phyloP scores from a whole-genome alignment of 2,329 filamentous ascomycete genomes.

The Aspergillus phoenicis region DNA sequence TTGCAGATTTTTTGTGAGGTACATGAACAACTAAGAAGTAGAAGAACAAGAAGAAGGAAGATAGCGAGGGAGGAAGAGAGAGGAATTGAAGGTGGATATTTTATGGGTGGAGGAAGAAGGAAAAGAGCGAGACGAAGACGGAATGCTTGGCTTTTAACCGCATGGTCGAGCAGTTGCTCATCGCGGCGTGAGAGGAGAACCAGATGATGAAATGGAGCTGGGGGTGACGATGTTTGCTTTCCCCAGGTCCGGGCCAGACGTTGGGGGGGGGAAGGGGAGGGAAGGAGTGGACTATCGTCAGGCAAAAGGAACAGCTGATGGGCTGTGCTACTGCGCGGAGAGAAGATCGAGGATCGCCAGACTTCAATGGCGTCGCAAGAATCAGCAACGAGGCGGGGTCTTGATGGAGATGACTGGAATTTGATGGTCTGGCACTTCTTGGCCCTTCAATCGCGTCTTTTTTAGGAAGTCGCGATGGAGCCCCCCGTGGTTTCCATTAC shows the following conservation, averaged over 20 bases:
- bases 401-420: slow-evolving; percentile 8
- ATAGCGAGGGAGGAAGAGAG: slow-evolving; percentile 4
- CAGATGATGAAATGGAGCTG: background rate
- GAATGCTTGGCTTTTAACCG: slow-evolving; percentile 12
- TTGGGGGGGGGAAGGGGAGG: background rate
- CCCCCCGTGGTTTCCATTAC: slow-evolving; percentile 25
- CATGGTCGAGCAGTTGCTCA: slow-evolving; percentile 9
- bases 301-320: slow-evolving; percentile 12
- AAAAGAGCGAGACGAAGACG: background rate
- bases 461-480: slow-evolving; percentile 16
- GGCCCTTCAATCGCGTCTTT: slow-evolving; percentile 14
- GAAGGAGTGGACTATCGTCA: background rate
- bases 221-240: slow-evolving; percentile 18
- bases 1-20: background rate
- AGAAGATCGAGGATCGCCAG: no score
- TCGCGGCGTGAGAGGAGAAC: background rate
- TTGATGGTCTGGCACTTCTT: slow-evolving; percentile 15
- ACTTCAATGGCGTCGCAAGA: background rate
- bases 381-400: slow-evolving; percentile 18
- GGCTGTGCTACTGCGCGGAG: background rate
- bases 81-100: background rate
- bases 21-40: background rate
- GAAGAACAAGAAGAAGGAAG: slow-evolving; percentile 2
- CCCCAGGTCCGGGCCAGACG: background rate
- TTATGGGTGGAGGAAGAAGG: slow-evolving; percentile 1